Evolutionary conservation across 2,329 filamentous ascomycete genomes (phyloP), one percentile per base, ranked within the genome.

Genomic region (Alternaria consortialis): DNA sequence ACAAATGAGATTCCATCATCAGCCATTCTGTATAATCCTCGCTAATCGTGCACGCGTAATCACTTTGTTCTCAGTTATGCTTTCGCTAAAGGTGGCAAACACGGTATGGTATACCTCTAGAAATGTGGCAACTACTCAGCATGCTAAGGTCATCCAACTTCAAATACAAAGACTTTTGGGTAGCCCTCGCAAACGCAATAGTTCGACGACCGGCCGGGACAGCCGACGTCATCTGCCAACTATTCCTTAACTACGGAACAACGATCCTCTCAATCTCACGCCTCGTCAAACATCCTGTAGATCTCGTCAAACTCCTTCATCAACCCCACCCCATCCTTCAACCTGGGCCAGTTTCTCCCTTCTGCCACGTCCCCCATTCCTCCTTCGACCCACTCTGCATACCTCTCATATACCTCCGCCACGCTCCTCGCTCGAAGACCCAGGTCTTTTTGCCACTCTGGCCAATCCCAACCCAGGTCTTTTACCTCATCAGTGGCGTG

Each of bases 401-500:
- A 75, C 51, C 73, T 62, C 53, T 77, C 74, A 61, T 77, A 78
- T 43, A 74, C 36, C 53, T 71, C 64, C 12, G 63, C 72, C n/a
- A 65, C 65, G 52, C 0, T 72, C 65, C 32, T 77, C 51, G 27
- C 64, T 7, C 57, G 64, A 17, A 63, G 65, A 8, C 60, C 55
- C 23, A 79, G 32, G 7, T 68, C 76, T 2, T 71, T 70, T 9
- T 77, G 66, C 77, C 79, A 75, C 55, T 74, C 75, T 46, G 80
- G 76, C 68, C 83, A 83, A 47, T 80, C 73, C 39, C 80, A 82
- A 66, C 78, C 76, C 56, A 80, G 68, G 15, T 73, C 65, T 13
- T 59, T 62, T 1, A 76, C 66, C 36, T 74, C 57, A 27, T 73
- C 75, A 9, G 65, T 72, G 17, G 52, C 67, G 48, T 71, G 64